Base-by-base conservation (phyloP, 2,329 filamentous ascomycete genomes). In the Clarireedia homoeocarpa region DNA sequence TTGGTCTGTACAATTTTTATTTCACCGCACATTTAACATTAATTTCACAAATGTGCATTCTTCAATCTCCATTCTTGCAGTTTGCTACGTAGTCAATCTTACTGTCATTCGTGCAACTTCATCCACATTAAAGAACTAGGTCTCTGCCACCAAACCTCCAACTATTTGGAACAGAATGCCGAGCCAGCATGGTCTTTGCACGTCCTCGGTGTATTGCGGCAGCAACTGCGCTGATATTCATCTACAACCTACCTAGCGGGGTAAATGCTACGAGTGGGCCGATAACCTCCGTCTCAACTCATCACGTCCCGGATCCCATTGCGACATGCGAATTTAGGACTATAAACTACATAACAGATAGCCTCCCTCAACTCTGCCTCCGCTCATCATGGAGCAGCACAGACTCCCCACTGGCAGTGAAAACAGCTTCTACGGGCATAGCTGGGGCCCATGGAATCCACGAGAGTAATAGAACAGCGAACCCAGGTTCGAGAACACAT, bases 281-380 rank as follows among this genome's bases (percentile, higher is more conserved):
- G 7, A 56, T 58, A 6, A 54, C 47, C 30, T 34, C 60, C 1
- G 52, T 42, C 15, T 44, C 49, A 39, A 44, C 54, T 20, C 40
- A 61, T 7, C 48, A 45, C 23, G 27, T 48, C 23, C 27, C 57
- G 47, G 65, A 61, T 46, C 36, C 34, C 10, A 57, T 59, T 23
- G 61, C 58, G 15, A 69, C 66, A 2, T 70, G 68, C 62, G 67
- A 70, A 55, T 63, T 63, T 51, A 61, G 67, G 53, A 69, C 67
- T 1, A 69, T 70, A n/a, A 70, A 70, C 48, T 69, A 70, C 51
- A 70, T 70, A 47, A 70, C 68, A 48, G 66, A 69, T 53, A 57
- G 59, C n/a, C 58, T 70, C 14, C 68, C 68, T 9, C 67, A 69
- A 58, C 63, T 62, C 27, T 70, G 68, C 51, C 57, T 69, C 23